Evolutionary conservation across 305 asterid species (phyloP).

Genomic region (Petunia hybrid): DNA sequence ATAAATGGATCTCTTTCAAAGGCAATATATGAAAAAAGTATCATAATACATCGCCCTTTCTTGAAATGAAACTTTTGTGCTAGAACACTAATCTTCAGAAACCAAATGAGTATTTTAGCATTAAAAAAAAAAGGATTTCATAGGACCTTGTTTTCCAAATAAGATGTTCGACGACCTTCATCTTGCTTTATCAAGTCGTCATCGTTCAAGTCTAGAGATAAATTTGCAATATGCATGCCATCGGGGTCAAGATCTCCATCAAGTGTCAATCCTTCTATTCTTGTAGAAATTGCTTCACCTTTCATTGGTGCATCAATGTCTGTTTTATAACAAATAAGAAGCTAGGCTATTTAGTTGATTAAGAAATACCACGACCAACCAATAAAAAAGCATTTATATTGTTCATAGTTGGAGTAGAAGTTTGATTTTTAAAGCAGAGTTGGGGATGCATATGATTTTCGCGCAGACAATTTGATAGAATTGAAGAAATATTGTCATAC

Average conservation of each 20-base stretch:
- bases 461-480: no score
- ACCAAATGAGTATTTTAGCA: not conserved
- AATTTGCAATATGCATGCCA: conserved; percentile 57
- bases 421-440: no score
- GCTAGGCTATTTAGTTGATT: not conserved
- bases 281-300: conserved; percentile 46
- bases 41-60: no score
- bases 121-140: not conserved
- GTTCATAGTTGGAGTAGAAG: no score
- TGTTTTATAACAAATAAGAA: conserved; percentile 32
- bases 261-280: conserved; percentile 55
- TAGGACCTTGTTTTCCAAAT: no score
- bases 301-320: conserved; percentile 48
- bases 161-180: conserved; percentile 28
- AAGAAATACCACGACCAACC: no score
- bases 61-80: not conserved
- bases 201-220: conserved; percentile 62
- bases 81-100: no score
- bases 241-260: conserved; percentile 66
- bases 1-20: no score
- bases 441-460: no score
- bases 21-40: no score
- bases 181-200: conserved; percentile 38
- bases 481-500: no score
- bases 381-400: no score